Evolutionary conservation across 352 stramenopile species (phyloP).

Genomic region (Globisporangium echinulatum): DNA sequence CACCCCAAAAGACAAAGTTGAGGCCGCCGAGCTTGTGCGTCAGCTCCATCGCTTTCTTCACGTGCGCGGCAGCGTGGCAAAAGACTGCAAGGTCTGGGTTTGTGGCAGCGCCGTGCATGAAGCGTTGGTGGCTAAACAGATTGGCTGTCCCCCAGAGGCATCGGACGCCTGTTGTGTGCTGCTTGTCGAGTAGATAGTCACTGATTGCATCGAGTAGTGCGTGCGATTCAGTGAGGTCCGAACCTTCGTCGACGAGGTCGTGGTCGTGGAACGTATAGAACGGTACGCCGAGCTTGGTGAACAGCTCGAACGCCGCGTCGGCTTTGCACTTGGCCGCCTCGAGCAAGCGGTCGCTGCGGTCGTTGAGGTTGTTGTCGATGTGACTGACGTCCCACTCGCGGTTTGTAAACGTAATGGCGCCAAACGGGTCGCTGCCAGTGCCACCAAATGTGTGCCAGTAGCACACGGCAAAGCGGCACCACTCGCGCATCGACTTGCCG

Average conservation of each 20-base stretch:
- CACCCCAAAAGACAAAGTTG: constrained; percentile 88
- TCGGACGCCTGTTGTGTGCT: constrained; percentile 66
- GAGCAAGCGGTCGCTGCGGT: constrained; percentile 37
- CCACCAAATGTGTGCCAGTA: constrained; percentile 54
- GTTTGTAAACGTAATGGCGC: constrained; percentile 29
- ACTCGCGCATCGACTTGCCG: constrained; percentile 72
- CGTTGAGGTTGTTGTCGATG: constrained; percentile 21
- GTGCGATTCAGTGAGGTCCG: constrained; percentile 34
- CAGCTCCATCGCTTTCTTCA: constrained; percentile 85
- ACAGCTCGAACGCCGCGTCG: constrained; percentile 84
- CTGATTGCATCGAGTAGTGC: constrained; percentile 27
- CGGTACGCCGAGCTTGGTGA: constrained; percentile 76
- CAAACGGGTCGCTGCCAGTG: constrained; percentile 27
- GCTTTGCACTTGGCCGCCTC: constrained; percentile 66
- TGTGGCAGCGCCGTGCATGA: constrained; percentile 83
- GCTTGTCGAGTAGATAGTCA: constrained; percentile 51
- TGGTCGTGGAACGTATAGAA: constrained; percentile 87
- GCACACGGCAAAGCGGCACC: constrained; percentile 55
- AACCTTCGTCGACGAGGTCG: constrained; percentile 67
- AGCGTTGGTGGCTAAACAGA: constrained; percentile 67
- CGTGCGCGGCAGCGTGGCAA: constrained; percentile 61
- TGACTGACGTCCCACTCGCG: constrained; percentile 30
- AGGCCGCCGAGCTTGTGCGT: constrained; percentile 74
- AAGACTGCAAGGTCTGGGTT: constrained; percentile 83
- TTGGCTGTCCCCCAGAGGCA: constrained; percentile 83